A percentile compares a stretch with the other conserved stretches of the same genome.
These are phyloP conservation scores for Hemileccinum rubropunctum DNA, from an alignment of 768 basidiomycete genomes.

Conservation along the genomic window DNA sequence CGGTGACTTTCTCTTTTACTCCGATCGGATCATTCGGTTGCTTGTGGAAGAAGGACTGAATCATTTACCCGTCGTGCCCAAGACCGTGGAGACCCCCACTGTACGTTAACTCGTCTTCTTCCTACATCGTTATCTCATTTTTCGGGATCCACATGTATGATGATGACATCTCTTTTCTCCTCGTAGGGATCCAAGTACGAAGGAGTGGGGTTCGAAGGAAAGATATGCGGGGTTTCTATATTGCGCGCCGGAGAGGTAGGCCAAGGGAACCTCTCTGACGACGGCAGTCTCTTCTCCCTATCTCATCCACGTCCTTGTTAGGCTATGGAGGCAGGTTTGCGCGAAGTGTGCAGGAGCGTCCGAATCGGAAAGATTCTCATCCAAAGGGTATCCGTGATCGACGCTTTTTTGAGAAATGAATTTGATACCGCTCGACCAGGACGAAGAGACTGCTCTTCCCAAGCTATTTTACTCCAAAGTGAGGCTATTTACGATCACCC, in stretches of 20 bases:
- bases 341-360: conserved; percentile 92
- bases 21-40: conserved; percentile 84
- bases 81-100: conserved; percentile 80
- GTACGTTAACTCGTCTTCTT: conserved; percentile 39
- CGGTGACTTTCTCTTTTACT: conserved; percentile 96
- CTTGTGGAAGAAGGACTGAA: conserved; percentile 88
- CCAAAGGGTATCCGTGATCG: conserved; percentile 65
- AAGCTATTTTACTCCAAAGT: conserved; percentile 93
- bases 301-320: conserved; percentile 26
- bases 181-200: conserved; percentile 74
- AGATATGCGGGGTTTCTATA: conserved; percentile 95
- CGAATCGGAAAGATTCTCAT: conserved; percentile 98
- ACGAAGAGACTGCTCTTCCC: conserved; percentile 90
- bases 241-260: conserved; percentile 87
- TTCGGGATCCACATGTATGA: too few relatives aligned
- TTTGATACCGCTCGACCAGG: conserved; percentile 43
- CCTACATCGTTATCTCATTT: neutral
- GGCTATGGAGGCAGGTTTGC: conserved; percentile 97
- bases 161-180: neutral
- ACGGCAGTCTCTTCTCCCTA: neutral
- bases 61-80: conserved; percentile 73
- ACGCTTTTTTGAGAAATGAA: neutral
- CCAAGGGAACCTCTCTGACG: neutral
- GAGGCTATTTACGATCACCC: neutral
- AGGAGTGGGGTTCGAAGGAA: conserved; percentile 93